These are phyloP conservation scores for Lichtheimia ramosa DNA, from an alignment of 371 early-diverging fungal genomes.

Conservation along the genomic window DNA sequence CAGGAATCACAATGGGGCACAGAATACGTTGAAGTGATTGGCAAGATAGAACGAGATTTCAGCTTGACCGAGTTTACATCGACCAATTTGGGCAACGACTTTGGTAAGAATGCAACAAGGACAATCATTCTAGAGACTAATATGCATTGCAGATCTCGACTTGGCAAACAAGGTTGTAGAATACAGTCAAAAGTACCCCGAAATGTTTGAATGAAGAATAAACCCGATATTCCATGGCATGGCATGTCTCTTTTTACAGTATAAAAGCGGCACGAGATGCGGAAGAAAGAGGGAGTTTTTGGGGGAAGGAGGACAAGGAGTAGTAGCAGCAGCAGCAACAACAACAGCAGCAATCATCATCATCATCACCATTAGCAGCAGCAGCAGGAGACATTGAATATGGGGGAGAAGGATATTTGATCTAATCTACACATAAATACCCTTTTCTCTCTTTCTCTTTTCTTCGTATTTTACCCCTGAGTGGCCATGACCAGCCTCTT, in stretches of 20 bases:
- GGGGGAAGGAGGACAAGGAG: background rate
- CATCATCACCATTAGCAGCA: background rate
- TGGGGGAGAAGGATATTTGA: background rate
- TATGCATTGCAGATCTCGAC: conserved; percentile 28
- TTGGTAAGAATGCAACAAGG: conserved; percentile 24
- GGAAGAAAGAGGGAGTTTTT: background rate
- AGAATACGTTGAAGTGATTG: conserved; percentile 47
- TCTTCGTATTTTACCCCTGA: no score
- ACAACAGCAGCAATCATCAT: no score
- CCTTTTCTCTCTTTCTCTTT: conserved; percentile 1
- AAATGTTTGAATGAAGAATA: conserved; percentile 36
- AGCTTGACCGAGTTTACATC: conserved; percentile 44
- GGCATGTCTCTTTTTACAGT: conserved; percentile 1
- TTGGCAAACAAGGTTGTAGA: conserved; percentile 48
- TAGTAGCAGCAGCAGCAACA: background rate
- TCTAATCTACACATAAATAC: background rate
- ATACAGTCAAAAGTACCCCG: conserved; percentile 38
- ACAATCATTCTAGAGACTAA: background rate
- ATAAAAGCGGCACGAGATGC: background rate
- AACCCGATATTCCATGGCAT: background rate
- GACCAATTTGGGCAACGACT: conserved; percentile 33
- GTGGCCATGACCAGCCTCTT: conserved; percentile 5
- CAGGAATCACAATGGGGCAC: conserved; percentile 49
- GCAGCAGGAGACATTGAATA: background rate
- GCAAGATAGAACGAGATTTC: conserved; percentile 37